Evolutionary conservation across 2,329 filamentous ascomycete species (phyloP).

Genomic region (Fonsecaea pedrosoi): DNA sequence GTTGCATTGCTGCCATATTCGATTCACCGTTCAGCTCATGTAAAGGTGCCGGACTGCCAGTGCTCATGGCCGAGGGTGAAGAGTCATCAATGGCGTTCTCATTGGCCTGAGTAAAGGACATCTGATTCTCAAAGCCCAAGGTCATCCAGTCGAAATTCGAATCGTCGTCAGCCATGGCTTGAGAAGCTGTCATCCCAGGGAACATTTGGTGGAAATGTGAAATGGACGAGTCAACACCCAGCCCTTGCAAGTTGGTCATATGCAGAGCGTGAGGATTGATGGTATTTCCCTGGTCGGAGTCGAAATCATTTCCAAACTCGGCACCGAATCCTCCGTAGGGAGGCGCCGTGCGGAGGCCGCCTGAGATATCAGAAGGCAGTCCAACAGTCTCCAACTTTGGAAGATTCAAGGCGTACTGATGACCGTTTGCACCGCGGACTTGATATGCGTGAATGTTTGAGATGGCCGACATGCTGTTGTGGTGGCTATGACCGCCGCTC

Average conservation of each 20-base stretch:
- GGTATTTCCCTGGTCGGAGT: constrained; percentile 58
- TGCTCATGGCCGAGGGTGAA: constrained; percentile 94
- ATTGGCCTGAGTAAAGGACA: constrained; percentile 71
- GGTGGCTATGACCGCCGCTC: constrained; percentile 68
- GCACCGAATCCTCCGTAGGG: constrained; percentile 68
- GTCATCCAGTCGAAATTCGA: constrained; percentile 81
- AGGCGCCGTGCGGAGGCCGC: constrained; percentile 79
- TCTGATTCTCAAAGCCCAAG: constrained; percentile 77
- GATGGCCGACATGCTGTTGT: constrained; percentile 75
- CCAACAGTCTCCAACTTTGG: constrained; percentile 82
- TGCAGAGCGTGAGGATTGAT: constrained; percentile 75
- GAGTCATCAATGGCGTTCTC: constrained; percentile 89
- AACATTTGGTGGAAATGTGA: constrained; percentile 52
- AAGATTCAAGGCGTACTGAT: constrained; percentile 73
- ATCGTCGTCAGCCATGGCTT: constrained; percentile 68
- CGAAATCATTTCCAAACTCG: constrained; percentile 71
- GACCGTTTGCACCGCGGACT: constrained; percentile 74
- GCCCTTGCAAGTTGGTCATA: constrained; percentile 73
- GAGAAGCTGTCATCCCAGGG: constrained; percentile 64
- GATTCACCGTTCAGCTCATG: constrained; percentile 92
- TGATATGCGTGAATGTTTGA: constrained; percentile 62
- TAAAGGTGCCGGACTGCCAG: constrained; percentile 86
- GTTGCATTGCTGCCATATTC: constrained; percentile 39
- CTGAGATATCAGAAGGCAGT: constrained; percentile 70
- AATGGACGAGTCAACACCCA: constrained; percentile 49